Percentiles rank a stretch among this genome's conserved stretches.
These are phyloP conservation scores for Mycena rosella DNA, from an alignment of 768 basidiomycete genomes.

Conservation along the genomic window DNA sequence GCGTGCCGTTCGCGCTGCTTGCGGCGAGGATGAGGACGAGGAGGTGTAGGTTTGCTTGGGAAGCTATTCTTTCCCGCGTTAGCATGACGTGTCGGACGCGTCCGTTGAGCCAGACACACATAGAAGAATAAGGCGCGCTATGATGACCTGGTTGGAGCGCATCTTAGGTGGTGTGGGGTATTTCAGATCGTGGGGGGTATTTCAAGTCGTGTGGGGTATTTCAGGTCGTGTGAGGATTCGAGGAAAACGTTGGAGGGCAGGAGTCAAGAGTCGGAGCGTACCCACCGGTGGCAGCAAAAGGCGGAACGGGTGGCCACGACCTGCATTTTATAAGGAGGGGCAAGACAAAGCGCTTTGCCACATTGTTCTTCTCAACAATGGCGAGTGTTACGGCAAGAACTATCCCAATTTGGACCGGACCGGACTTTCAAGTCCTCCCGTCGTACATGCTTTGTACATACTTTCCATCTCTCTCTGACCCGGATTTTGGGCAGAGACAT, in stretches of 20 bases:
- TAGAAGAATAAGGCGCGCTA: slow-evolving; percentile 24
- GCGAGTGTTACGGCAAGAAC: not conserved
- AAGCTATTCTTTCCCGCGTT: slow-evolving; percentile 11
- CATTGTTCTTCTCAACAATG: not conserved
- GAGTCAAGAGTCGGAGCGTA: slow-evolving; percentile 3
- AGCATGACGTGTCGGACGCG: not conserved
- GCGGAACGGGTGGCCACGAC: not conserved
- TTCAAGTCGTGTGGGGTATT: not conserved
- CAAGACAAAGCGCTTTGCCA: no score
- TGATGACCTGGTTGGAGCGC: slow-evolving; percentile 25
- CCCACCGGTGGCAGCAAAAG: slow-evolving; percentile 33
- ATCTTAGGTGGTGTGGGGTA: slow-evolving; percentile 17
- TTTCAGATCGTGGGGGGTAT: not conserved
- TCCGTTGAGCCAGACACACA: slow-evolving; percentile 13
- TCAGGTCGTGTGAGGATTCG: not conserved
- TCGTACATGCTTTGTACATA: no score
- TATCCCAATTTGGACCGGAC: no score
- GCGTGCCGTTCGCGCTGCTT: slow-evolving; percentile 30
- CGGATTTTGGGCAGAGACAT: no score
- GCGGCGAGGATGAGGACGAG: slow-evolving; percentile 30
- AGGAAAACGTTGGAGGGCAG: not conserved
- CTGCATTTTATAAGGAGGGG: slow-evolving; percentile 4
- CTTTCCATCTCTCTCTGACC: no score
- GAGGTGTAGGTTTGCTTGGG: slow-evolving; percentile 25
- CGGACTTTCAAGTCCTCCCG: no score